Evolutionary conservation across 1,139 yeast genomes (phyloP).

Genomic region (Taphrina wiesneri): DNA sequence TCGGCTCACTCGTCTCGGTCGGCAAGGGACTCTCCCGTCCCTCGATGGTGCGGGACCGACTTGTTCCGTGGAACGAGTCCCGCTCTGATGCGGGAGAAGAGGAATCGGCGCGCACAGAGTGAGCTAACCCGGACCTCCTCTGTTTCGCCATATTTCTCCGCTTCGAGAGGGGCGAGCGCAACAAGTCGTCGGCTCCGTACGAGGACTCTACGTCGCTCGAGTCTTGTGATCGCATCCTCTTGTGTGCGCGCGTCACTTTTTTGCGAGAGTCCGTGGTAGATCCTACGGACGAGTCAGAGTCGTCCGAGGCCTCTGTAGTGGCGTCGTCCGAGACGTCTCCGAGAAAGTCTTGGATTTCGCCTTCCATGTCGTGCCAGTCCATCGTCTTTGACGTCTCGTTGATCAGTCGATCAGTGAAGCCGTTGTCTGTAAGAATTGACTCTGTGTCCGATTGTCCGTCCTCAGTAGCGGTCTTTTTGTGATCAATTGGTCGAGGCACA

Average conservation of each 20-base stretch:
- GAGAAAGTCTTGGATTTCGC: constrained; percentile 62
- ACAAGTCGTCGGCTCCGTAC: constrained; percentile 38
- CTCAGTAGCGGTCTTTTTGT: constrained; percentile 36
- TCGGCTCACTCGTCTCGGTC: not conserved
- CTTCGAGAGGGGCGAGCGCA: constrained; percentile 37
- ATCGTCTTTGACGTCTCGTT: constrained; percentile 33
- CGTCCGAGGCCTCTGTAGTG: constrained; percentile 42
- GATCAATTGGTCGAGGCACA: constrained; percentile 23
- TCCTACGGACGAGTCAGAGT: constrained; percentile 27
- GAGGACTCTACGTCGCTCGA: constrained; percentile 16
- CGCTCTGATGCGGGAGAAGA: not conserved
- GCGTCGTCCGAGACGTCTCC: constrained; percentile 59
- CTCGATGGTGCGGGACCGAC: not conserved
- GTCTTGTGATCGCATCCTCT: constrained; percentile 39
- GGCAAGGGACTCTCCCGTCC: not conserved
- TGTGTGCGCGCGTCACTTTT: constrained; percentile 44
- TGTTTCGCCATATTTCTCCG: constrained; percentile 20
- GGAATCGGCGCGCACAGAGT: constrained; percentile 1
- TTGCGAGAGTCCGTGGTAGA: not conserved
- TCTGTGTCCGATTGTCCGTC: constrained; percentile 22
- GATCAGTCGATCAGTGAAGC: constrained; percentile 39
- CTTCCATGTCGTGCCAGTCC: constrained; percentile 53
- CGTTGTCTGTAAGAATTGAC: constrained; percentile 33
- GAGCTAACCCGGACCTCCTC: constrained; percentile 22
- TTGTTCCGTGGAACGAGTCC: not conserved